Percentiles rank a stretch among this genome's conserved stretches.
Conservation (phyloP, 495 filamentous ascomycete species). For the Penicillium paxilli region DNA sequence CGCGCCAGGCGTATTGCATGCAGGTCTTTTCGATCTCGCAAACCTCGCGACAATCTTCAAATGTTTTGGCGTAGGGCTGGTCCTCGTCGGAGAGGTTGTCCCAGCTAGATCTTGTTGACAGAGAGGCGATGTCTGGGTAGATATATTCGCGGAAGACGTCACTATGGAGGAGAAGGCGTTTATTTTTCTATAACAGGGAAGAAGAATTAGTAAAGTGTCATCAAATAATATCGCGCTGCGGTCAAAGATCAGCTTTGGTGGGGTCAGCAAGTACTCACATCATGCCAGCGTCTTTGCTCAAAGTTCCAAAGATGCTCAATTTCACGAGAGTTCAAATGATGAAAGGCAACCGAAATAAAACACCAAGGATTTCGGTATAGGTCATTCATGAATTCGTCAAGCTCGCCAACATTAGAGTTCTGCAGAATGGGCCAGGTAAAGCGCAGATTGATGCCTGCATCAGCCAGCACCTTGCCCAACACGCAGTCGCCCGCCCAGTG, state of each 20-base stretch:
- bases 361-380: conserved; percentile 54
- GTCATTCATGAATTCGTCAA: conserved; percentile 41
- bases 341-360: conserved; percentile 54
- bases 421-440: conserved; percentile 55
- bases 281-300: conserved; percentile 38
- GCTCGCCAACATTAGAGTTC: conserved; percentile 44
- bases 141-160: conserved; percentile 47
- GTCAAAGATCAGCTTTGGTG: background rate
- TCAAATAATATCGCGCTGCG: background rate
- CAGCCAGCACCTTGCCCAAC: conserved; percentile 56
- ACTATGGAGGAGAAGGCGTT: conserved; percentile 38
- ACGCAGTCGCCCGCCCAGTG: conserved; percentile 73
- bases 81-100: conserved; percentile 46
- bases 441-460: conserved; percentile 51
- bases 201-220: background rate
- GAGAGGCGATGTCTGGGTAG: conserved; percentile 33
- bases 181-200: conserved; percentile 24
- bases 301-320: conserved; percentile 42
- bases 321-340: conserved; percentile 45
- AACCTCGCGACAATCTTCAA: conserved; percentile 36
- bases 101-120: conserved; percentile 36
- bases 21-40: conserved; percentile 31
- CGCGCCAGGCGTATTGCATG: conserved; percentile 39
- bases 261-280: conserved; percentile 23
- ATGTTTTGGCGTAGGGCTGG: conserved; percentile 26